Conservation (phyloP, 2,329 filamentous ascomycete species). For the Aplosporella prunicola region DNA sequence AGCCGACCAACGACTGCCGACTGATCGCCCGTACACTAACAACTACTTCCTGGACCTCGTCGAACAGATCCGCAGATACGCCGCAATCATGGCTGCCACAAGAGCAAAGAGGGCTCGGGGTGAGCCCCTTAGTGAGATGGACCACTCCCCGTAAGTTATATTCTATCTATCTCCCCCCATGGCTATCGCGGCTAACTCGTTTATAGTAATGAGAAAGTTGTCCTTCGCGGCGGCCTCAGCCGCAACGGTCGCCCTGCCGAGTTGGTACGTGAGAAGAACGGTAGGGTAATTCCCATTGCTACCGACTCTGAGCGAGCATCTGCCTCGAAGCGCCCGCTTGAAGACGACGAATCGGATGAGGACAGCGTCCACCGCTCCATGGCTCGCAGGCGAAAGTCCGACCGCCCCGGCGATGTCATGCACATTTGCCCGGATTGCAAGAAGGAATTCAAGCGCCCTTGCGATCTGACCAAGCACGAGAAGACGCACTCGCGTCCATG, state of each 20-base stretch:
- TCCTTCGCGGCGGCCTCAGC: constrained; percentile 70
- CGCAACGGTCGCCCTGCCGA: constrained; percentile 76
- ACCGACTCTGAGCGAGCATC: constrained; percentile 20
- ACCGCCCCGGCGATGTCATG: constrained; percentile 71
- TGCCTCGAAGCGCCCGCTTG: constrained; percentile 42
- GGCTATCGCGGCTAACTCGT: no score
- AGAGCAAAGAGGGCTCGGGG: constrained; percentile 56
- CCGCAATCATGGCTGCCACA: constrained; percentile 67
- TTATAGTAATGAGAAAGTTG: constrained; percentile 59
- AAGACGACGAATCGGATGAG: constrained; percentile 62
- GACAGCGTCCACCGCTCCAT: constrained; percentile 83
- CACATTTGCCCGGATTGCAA: constrained; percentile 65
- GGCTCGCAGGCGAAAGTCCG: constrained; percentile 92
- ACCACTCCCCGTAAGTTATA: constrained; percentile 42
- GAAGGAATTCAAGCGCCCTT: constrained; percentile 94
- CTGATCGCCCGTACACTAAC: constrained; percentile 86
- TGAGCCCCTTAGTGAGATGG: constrained; percentile 42
- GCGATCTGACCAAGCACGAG: constrained; percentile 94
- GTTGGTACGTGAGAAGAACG: constrained; percentile 72
- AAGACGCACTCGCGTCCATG: constrained; percentile 95
- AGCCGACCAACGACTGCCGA: constrained; percentile 72
- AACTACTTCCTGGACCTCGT: constrained; percentile 95
- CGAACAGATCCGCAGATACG: constrained; percentile 87
- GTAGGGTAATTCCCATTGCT: constrained; percentile 68
- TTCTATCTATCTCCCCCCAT: no score